A percentile compares a stretch with the other conserved stretches of the same genome.
These are phyloP conservation scores for Ceratonia siliqua DNA, from an alignment of 306 rosid species.

Conservation along the genomic window DNA sequence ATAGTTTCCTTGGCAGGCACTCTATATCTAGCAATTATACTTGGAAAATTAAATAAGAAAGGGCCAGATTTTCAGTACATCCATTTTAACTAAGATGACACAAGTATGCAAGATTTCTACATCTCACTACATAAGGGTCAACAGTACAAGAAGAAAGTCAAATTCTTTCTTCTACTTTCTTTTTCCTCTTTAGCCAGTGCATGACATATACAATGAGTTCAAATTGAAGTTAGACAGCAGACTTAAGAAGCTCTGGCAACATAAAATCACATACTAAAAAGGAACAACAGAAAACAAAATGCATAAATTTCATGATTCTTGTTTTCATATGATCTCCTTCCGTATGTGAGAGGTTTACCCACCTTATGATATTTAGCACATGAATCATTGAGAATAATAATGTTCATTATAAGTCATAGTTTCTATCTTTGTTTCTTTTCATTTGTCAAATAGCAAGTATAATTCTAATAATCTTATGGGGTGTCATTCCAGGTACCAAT, in stretches of 20 bases:
- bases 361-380: background rate
- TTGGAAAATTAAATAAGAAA: background rate
- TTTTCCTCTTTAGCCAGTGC: constrained; percentile 4
- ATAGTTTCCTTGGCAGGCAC: background rate
- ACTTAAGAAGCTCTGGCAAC: background rate
- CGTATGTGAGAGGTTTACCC: background rate
- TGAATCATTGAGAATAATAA: background rate
- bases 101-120: background rate
- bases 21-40: background rate
- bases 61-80: too few species aligned
- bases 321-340: constrained; percentile 2
- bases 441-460: background rate
- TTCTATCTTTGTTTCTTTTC: background rate
- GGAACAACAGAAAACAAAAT: background rate
- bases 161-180: background rate
- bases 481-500: constrained; percentile 40
- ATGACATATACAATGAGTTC: constrained; percentile 12
- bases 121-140: background rate
- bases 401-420: background rate
- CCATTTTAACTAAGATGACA: background rate
- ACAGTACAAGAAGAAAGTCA: background rate
- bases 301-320: background rate
- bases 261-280: background rate
- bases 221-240: background rate
- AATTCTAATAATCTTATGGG: background rate